These are phyloP conservation scores for Suillus subaureus DNA, from an alignment of 768 basidiomycete species.

Conservation along the genomic window DNA sequence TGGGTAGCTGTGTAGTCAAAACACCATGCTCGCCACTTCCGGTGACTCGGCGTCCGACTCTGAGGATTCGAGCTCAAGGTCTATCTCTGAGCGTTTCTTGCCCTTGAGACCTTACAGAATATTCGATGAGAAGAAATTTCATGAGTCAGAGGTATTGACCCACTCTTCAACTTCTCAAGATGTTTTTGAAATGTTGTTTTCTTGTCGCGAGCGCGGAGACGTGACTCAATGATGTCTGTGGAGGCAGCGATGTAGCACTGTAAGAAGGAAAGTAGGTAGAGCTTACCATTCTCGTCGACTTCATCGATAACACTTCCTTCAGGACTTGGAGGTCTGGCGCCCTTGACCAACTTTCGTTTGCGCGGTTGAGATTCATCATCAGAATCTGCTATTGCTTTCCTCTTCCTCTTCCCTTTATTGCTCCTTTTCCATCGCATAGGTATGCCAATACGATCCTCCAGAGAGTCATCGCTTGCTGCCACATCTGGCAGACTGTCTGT, in stretches of 20 bases:
- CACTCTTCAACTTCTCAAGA: constrained; percentile 69
- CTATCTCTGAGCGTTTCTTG: constrained; percentile 44
- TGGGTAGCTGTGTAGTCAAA: constrained; percentile 55
- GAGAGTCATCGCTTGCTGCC: constrained; percentile 25
- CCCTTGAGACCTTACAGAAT: constrained; percentile 30
- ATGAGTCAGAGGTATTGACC: not conserved
- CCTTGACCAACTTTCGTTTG: constrained; percentile 46
- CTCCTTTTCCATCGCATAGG: constrained; percentile 23
- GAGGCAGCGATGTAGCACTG: constrained; percentile 2
- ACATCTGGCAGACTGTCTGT: constrained; percentile 17
- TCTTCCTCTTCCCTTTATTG: constrained; percentile 26
- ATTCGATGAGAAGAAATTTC: constrained; percentile 9
- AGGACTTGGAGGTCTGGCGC: constrained; percentile 42
- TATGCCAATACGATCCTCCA: constrained; percentile 19
- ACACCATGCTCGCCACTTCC: constrained; percentile 41
- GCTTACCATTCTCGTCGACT: constrained; percentile 61
- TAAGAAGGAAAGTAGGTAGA: constrained; percentile 9
- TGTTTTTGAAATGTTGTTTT: constrained; percentile 62
- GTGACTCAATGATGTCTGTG: constrained; percentile 62
- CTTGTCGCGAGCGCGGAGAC: constrained; percentile 64
- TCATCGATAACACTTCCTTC: constrained; percentile 48
- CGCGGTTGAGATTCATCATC: constrained; percentile 39
- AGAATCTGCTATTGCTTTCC: constrained; percentile 28
- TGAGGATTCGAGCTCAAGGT: constrained; percentile 30
- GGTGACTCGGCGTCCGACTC: constrained; percentile 37